Percentiles rank a stretch among this genome's conserved stretches.
phyloP scores from a whole-genome alignment of 306 rosid species.

The Gastrolobium bilobum region DNA sequence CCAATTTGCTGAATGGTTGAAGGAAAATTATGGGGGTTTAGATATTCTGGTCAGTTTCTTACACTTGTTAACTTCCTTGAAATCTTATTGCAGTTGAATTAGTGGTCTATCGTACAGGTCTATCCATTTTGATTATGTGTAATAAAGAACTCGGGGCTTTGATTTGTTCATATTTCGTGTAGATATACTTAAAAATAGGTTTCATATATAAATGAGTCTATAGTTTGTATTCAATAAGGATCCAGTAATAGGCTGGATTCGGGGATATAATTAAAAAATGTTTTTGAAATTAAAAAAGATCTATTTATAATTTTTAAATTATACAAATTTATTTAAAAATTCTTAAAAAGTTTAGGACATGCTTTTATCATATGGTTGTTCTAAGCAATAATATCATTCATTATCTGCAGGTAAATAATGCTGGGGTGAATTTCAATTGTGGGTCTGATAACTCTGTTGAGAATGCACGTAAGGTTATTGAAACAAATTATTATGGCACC shows the following conservation, averaged over 20 bases:
- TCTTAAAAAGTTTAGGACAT: neutral
- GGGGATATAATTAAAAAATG: no score
- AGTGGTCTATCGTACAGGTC: neutral
- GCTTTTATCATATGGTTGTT: neutral
- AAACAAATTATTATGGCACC: slow-evolving; percentile 86
- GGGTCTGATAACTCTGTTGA: slow-evolving; percentile 76
- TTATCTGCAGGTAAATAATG: slow-evolving; percentile 80
- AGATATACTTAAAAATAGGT: no score
- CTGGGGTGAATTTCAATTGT: slow-evolving; percentile 81
- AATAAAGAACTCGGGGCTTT: neutral
- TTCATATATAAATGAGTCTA: no score
- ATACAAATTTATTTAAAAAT: neutral
- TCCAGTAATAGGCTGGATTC: no score
- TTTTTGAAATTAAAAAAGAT: neutral
- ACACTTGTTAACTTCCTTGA: neutral
- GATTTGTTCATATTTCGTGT: neutral
- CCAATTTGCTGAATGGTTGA: slow-evolving; percentile 76
- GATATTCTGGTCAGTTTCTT: slow-evolving; percentile 77
- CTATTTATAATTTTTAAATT: neutral
- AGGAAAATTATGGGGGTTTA: slow-evolving; percentile 80
- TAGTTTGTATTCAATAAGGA: no score
- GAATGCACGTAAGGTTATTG: slow-evolving; percentile 67
- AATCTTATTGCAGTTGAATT: neutral
- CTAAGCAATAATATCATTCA: slow-evolving; percentile 17
- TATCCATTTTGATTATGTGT: neutral